Base-by-base conservation (phyloP, 2,329 filamentous ascomycete species). In the Venturia aucupariae region DNA sequence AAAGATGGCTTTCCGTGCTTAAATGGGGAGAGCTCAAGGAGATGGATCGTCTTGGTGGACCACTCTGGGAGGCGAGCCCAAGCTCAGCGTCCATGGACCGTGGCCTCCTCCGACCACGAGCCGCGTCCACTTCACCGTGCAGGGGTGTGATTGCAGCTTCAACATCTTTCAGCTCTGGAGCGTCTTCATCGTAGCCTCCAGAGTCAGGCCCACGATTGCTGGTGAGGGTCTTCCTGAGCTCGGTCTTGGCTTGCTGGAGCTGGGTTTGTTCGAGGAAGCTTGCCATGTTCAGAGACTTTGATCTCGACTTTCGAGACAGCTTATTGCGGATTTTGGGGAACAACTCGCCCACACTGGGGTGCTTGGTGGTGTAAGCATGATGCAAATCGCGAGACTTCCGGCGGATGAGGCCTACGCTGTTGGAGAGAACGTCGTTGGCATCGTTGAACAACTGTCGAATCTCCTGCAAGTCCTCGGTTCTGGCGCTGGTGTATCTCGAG, bases 391-490 rank as follows among this genome's bases (percentile, higher is more conserved):
- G 30, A 38, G 39, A 57, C 32, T 59, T 57, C 24, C 51, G 51
- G 35, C 51, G 51, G 13, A 61, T 22, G n/a, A 61, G 17, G 39
- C 59, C 19, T 2, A 13, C 35, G 19, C 32, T 32, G 8, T 22
- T 35, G n/a, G 38, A 46, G 10, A 42, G n/a, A 41, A 17, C 8
- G 22, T 7, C 24, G 35, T 46, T 57, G 4, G 61, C 41, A 42
- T 38, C 27, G 8, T 63, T 11, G 60, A 65, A 65, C 30, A 65
- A 13, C 6, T 60, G 60, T 63, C 41, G 59, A 27, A 65, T 55
- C n/a, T 62, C 59, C 32, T 48, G 64, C 41, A 65, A 57, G n/a
- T 65, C 60, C 44, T 65, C 64, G n/a, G 59, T 65, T 27, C 64
- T 38, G 19, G 48, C 60, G 32, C 59, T 65, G 27, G 60, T 65